Evolutionary conservation across 805 yeast species (phyloP).

Genomic region (Komagataella kurtzmanii): DNA sequence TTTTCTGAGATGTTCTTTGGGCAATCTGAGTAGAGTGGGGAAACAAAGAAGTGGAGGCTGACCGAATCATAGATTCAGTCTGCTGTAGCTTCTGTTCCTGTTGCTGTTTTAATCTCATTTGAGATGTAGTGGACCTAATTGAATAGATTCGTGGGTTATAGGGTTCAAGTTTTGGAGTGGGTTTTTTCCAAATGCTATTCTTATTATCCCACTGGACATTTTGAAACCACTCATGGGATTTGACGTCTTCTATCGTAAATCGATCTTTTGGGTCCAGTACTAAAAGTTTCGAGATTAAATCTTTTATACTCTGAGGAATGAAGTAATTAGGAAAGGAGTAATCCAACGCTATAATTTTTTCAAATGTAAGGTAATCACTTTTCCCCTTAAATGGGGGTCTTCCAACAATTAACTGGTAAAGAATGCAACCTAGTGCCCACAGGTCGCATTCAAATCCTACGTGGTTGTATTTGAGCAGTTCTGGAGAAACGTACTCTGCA

Average conservation of each 20-base stretch:
- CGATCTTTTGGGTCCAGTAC: conserved; percentile 63
- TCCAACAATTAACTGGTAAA: conserved; percentile 75
- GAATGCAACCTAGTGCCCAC: conserved; percentile 92
- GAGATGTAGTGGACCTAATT: neutral
- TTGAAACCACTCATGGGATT: conserved; percentile 60
- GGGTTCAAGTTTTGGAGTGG: conserved; percentile 58
- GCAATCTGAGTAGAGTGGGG: conserved; percentile 10
- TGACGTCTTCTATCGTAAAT: conserved; percentile 39
- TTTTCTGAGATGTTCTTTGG: conserved; percentile 15
- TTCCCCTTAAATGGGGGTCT: conserved; percentile 81
- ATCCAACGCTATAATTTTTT: conserved; percentile 68
- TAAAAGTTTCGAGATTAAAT: conserved; percentile 52
- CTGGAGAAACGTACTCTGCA: conserved; percentile 94
- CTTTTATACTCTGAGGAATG: conserved; percentile 47
- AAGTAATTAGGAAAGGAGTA: conserved; percentile 59
- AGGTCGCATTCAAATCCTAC: conserved; percentile 78
- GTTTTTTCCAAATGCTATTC: conserved; percentile 52
- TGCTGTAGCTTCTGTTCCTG: neutral
- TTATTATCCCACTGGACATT: conserved; percentile 55
- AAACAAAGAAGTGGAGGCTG: neutral
- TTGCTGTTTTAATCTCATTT: neutral
- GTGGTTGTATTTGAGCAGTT: conserved; percentile 58
- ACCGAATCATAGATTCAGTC: conserved; percentile 18
- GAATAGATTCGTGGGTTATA: conserved; percentile 30
- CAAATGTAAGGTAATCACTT: conserved; percentile 79